Base-by-base conservation (phyloP, 2,329 filamentous ascomycete species). In the Thyridium curvatum region DNA sequence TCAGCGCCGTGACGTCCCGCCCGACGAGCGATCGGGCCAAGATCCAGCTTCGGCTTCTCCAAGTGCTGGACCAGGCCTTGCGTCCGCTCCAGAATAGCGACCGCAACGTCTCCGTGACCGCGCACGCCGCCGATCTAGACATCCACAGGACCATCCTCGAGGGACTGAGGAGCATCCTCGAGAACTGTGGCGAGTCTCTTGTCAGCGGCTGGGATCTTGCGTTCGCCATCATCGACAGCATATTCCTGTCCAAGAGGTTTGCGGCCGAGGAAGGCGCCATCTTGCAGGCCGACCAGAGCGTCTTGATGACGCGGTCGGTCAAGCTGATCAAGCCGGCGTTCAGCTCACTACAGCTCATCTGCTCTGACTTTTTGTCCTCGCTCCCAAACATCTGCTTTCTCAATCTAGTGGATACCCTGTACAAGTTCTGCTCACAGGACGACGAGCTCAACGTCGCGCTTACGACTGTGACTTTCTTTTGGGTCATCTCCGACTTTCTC, bases 371-470 rank as follows among this genome's bases (percentile, higher is more conserved):
- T 53, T 65, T 98, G 28, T 73, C 81, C 12, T 80, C 85, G 7
- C 72, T 82, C 41, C 85, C 78, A 34, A 79, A 77, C 56, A 76
- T 69, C 36, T 96, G 76, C 65, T 86, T 84, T 59, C 72, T 82
- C 43, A 77, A 82, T 42, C 74, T 98, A 13, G 81, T 97, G 44
- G 85, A 94, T 63, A 88, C 90, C 10, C 74, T 98, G 16, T 87
- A 88, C 53, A 83, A 84, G 47, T 98, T 97, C 60, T 89, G 87
- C 50, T 84, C 82, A 1, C 93, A 98, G 59, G 75, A 83, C 46
- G 86, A 94, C 48, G 93, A 98, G 54, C 72, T 98, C 30, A 98
- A 98, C 50, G 94, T 97, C 52, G 91, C 91, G 0, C 69, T 98
- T 18, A 97, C 93, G 28, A 93, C 90, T 1, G 86, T 95, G 8